Base-by-base conservation (phyloP, 2,329 filamentous ascomycete species). In the Neofusicoccum umdonicola region DNA sequence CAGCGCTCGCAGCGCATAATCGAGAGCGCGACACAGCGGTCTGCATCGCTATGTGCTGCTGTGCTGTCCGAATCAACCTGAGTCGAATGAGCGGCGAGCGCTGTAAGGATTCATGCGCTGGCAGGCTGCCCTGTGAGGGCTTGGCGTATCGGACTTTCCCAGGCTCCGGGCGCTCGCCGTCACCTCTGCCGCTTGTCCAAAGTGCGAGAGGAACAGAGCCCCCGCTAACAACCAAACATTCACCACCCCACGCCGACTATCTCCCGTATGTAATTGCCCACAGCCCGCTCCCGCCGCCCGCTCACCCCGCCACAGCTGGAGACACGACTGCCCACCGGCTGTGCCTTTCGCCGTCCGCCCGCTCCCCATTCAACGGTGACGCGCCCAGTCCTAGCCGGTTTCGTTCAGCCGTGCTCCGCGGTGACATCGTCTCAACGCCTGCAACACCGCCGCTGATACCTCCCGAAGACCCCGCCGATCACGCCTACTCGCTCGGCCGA, bases 381-480 rank as follows among this genome's bases (percentile, higher is more conserved):
- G 63, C 63, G 63, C 63, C 63, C 63, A 61, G 54, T 52, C 54
- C 54, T 51, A 61, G 54, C 63, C 63, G 54, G 54, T 65, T 65
- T 61, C 56, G 63, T 61, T 45, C 54, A 60, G 54, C 63, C 63
- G 63, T 61, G 42, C 56, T 64, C 62, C 52, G 62, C 52, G 34
- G 62, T 56, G 62, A 65, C 63, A 60, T 54, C 39, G 56, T 52
- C 63, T 61, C 63, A 61, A 61, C 63, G 27, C 50, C 63, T 52
- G 39, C 63, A 60, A 51, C 63, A 61, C 47, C 63, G 39, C 54
- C 37, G 50, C 63, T 65, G 48, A 65, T 61, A 61, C 47, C 63
- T 47, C 37, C 17, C 63, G 63, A 52, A 65, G 63, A 51, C 54
- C 22, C 39, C 56, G 45, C 63, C 27, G 61, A 56, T 63, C 61